Evolutionary conservation across 1,284 basidiomycete species (phyloP).

Genomic region (Tremellales sp.): DNA sequence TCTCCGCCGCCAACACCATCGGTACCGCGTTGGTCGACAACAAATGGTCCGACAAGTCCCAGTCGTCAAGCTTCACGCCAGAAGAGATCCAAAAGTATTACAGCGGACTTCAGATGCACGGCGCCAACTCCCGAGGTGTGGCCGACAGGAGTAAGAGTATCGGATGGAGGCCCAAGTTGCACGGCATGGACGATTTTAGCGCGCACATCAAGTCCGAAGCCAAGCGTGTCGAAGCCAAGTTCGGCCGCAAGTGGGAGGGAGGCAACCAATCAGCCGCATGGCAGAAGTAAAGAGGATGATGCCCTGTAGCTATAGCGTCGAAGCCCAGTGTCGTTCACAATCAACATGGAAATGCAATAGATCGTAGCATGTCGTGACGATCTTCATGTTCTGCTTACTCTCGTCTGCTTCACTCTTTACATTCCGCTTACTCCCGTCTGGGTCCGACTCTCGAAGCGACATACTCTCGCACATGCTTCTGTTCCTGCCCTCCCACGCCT

Average conservation of each 20-base stretch:
- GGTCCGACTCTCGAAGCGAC: slow-evolving; percentile 52
- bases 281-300: background rate
- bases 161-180: slow-evolving; percentile 48
- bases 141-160: slow-evolving; percentile 55
- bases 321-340: too few species aligned
- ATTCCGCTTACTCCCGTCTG: slow-evolving; percentile 34
- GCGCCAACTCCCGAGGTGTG: slow-evolving; percentile 56
- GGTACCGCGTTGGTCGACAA: slow-evolving; percentile 32
- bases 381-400: too few species aligned
- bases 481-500: slow-evolving; percentile 82
- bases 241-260: slow-evolving; percentile 11
- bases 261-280: slow-evolving; percentile 3
- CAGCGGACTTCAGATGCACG: slow-evolving; percentile 48
- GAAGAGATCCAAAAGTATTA: slow-evolving; percentile 46
- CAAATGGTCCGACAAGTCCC: slow-evolving; percentile 20
- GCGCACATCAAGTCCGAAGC: slow-evolving; percentile 19
- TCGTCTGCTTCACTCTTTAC: too few species aligned
- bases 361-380: too few species aligned
- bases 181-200: slow-evolving; percentile 27
- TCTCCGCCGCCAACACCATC: slow-evolving; percentile 32
- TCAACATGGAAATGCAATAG: too few species aligned
- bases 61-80: slow-evolving; percentile 31
- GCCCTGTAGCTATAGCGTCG: too few species aligned
- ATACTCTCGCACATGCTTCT: slow-evolving; percentile 69
- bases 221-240: slow-evolving; percentile 18